phyloP scores from a whole-genome alignment of 2,329 filamentous ascomycete species.

The Microcyclospora pomicola region DNA sequence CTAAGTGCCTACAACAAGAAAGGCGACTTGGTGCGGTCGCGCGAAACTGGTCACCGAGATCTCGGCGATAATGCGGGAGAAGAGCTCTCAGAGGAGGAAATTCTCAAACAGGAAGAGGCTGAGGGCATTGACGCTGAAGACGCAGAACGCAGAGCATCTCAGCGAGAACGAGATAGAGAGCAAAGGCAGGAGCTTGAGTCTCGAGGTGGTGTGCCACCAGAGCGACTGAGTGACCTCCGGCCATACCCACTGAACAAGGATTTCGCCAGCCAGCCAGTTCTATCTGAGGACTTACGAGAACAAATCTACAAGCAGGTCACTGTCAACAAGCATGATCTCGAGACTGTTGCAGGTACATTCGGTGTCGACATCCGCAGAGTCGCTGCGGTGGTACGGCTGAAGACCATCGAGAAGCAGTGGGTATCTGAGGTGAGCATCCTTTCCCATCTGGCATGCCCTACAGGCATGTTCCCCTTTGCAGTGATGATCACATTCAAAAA shows the following conservation, averaged over 20 bases:
- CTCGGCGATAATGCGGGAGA: conserved; percentile 1
- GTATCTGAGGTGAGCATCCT: conserved; percentile 63
- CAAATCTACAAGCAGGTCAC: conserved; percentile 59
- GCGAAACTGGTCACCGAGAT: neutral
- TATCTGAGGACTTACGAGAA: conserved; percentile 60
- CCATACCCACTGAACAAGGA: conserved; percentile 63
- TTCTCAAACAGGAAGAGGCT: conserved; percentile 19
- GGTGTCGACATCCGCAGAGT: conserved; percentile 72
- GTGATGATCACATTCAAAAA: conserved; percentile 61
- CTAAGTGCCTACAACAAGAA: conserved; percentile 38
- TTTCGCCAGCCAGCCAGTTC: conserved; percentile 58
- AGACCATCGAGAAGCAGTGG: conserved; percentile 75
- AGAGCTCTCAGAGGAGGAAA: conserved; percentile 9
- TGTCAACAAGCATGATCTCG: conserved; percentile 51
- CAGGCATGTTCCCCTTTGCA: conserved; percentile 13
- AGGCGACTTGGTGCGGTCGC: conserved; percentile 33
- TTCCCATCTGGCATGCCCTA: conserved; percentile 22
- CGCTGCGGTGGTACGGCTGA: conserved; percentile 71
- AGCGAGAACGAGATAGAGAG: conserved; percentile 7
- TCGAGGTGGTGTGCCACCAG: conserved; percentile 13
- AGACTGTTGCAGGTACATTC: conserved; percentile 62
- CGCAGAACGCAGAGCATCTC: conserved; percentile 6
- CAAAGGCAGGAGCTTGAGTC: conserved; percentile 10
- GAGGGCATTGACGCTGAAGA: conserved; percentile 12
- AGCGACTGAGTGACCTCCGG: conserved; percentile 20